phyloP scores from a whole-genome alignment of 192 early-diverging fungal genomes.

The Neocallimastix lanati region DNA sequence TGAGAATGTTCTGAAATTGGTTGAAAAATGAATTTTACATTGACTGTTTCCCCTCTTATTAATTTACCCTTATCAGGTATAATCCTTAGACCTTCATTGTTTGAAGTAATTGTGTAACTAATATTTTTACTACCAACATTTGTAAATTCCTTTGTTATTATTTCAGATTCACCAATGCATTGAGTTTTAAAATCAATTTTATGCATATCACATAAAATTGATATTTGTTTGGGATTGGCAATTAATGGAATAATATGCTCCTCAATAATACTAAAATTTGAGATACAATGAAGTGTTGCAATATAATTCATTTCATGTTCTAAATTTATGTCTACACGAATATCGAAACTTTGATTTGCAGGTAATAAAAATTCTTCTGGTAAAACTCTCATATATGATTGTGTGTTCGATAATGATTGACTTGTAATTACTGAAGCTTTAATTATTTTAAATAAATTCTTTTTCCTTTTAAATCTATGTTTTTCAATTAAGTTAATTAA shows the following conservation, averaged over 20 bases:
- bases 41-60: slow-evolving; percentile 24
- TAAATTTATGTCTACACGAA: slow-evolving; percentile 29
- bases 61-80: slow-evolving; percentile 20
- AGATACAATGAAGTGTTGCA: slow-evolving; percentile 27
- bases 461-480: neutral
- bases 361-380: slow-evolving; percentile 24
- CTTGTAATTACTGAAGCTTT: slow-evolving; percentile 31
- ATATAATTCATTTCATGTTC: slow-evolving; percentile 37
- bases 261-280: slow-evolving; percentile 22
- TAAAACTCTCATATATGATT: slow-evolving; percentile 23
- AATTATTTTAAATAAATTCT: slow-evolving; percentile 20
- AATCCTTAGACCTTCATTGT: slow-evolving; percentile 21
- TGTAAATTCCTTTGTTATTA: slow-evolving; percentile 27
- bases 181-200: slow-evolving; percentile 37
- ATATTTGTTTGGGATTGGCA: slow-evolving; percentile 37
- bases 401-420: slow-evolving; percentile 15
- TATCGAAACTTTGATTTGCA: slow-evolving; percentile 23
- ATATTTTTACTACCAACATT: slow-evolving; percentile 42
- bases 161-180: slow-evolving; percentile 31
- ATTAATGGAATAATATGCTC: slow-evolving; percentile 30
- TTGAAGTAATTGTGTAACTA: slow-evolving; percentile 19
- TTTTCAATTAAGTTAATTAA: neutral
- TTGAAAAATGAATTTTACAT: slow-evolving; percentile 29
- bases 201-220: slow-evolving; percentile 33
- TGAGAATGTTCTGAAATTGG: slow-evolving; percentile 31